These are phyloP conservation scores for Aspergillus sergii DNA, from an alignment of 2,329 filamentous ascomycete genomes.

Conservation along the genomic window DNA sequence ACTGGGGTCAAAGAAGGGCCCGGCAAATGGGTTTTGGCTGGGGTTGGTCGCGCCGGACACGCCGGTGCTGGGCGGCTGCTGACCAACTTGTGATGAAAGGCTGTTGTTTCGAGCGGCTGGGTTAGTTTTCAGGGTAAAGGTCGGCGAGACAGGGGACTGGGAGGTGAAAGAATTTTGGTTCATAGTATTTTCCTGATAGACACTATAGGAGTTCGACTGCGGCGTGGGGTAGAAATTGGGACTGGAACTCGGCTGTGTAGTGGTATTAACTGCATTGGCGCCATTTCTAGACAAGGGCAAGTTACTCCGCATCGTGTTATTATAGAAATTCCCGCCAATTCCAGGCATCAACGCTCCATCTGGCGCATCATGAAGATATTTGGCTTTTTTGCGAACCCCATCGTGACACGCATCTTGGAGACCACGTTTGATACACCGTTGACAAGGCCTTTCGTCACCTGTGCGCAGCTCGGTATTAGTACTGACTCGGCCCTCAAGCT, in stretches of 20 bases:
- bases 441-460: constrained; percentile 95
- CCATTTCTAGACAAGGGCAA: constrained; percentile 37
- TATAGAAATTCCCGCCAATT: constrained; percentile 67
- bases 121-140: constrained; percentile 60
- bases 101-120: constrained; percentile 38
- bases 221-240: constrained; percentile 38
- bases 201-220: constrained; percentile 43
- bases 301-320: constrained; percentile 35
- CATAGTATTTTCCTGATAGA: constrained; percentile 52
- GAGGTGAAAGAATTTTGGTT: constrained; percentile 58
- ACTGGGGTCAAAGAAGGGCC: constrained; percentile 79
- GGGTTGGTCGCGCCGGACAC: constrained; percentile 50
- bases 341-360: constrained; percentile 88
- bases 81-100: constrained; percentile 46
- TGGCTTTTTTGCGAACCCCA: constrained; percentile 96
- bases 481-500: constrained; percentile 9
- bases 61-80: constrained; percentile 51
- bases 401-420: constrained; percentile 91
- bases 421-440: constrained; percentile 90
- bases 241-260: constrained; percentile 27
- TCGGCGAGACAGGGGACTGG: constrained; percentile 73
- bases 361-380: constrained; percentile 96
- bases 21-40: constrained; percentile 50
- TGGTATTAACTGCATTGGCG: constrained; percentile 29
- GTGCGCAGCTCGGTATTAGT: constrained; percentile 33